Conservation (phyloP, 768 basidiomycete genomes). For the Tulasnella sp. region DNA sequence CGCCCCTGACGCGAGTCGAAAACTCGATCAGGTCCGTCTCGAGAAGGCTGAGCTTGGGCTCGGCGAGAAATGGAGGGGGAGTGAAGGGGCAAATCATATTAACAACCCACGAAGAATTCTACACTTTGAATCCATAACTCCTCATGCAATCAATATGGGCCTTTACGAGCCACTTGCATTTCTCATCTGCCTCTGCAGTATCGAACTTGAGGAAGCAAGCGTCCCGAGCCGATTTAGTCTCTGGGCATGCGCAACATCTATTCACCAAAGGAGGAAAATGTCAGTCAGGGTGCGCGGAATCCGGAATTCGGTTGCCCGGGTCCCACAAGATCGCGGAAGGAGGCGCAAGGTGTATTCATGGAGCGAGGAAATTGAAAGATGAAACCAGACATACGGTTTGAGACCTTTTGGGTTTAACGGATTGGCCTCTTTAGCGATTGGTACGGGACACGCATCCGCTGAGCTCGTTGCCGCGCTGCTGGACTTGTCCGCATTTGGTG, state of each 20-base stretch:
- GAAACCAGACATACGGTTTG: slow-evolving; percentile 64
- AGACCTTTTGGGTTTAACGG: slow-evolving; percentile 90
- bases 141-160: slow-evolving; percentile 89
- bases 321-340: not conserved
- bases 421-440: slow-evolving; percentile 38
- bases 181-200: slow-evolving; percentile 54
- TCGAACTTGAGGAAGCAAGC: slow-evolving; percentile 84
- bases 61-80: not conserved
- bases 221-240: slow-evolving; percentile 87
- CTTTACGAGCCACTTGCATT: slow-evolving; percentile 73
- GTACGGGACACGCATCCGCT: slow-evolving; percentile 19
- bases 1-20: not conserved
- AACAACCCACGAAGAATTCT: slow-evolving; percentile 2
- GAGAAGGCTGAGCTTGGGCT: not conserved
- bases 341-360: not conserved
- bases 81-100: not conserved
- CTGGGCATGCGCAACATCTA: slow-evolving; percentile 94
- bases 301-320: not conserved
- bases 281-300: not conserved
- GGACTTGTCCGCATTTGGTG: not conserved
- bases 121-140: slow-evolving; percentile 73
- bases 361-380: not conserved
- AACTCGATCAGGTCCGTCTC: not conserved
- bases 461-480: not conserved
- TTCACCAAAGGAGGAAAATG: not conserved